phyloP scores from a whole-genome alignment of 257 asterid species.

The Salvia splendens region DNA sequence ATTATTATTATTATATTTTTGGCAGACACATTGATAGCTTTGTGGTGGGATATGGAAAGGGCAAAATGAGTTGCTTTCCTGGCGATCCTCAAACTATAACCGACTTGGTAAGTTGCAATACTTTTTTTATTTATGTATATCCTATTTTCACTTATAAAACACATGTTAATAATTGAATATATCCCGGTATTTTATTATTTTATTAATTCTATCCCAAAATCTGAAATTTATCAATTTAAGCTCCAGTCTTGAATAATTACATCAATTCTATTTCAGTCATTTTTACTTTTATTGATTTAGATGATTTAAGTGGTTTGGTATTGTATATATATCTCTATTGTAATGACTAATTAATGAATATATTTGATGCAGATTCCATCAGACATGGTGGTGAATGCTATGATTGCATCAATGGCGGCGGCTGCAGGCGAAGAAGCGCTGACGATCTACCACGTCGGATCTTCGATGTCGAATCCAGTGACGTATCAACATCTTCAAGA shows the following conservation, averaged over 20 bases:
- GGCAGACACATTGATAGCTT: constrained; percentile 57
- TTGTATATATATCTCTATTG: too few species aligned
- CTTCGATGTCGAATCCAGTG: constrained; percentile 54
- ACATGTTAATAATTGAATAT: too few species aligned
- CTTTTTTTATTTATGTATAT: too few species aligned
- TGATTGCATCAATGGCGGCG: constrained; percentile 48
- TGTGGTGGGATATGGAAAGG: constrained; percentile 61
- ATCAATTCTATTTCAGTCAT: too few species aligned
- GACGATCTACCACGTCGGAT: constrained; percentile 50
- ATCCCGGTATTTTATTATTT: too few species aligned
- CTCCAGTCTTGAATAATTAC: too few species aligned
- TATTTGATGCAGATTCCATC: constrained; percentile 49
- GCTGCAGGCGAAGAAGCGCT: constrained; percentile 31
- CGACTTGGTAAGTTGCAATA: constrained; percentile 46
- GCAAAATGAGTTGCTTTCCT: constrained; percentile 42
- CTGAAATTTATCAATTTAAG: too few species aligned
- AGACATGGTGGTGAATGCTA: constrained; percentile 65
- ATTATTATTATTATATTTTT: not conserved
- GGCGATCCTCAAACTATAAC: constrained; percentile 48
- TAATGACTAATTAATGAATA: too few species aligned
- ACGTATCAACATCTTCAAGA: constrained; percentile 24
- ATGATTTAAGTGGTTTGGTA: too few species aligned
- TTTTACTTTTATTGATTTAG: too few species aligned
- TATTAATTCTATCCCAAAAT: too few species aligned
- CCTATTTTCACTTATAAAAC: too few species aligned